phyloP scores from a whole-genome alignment of 257 asterid species.

The Fraxinus anomala region DNA sequence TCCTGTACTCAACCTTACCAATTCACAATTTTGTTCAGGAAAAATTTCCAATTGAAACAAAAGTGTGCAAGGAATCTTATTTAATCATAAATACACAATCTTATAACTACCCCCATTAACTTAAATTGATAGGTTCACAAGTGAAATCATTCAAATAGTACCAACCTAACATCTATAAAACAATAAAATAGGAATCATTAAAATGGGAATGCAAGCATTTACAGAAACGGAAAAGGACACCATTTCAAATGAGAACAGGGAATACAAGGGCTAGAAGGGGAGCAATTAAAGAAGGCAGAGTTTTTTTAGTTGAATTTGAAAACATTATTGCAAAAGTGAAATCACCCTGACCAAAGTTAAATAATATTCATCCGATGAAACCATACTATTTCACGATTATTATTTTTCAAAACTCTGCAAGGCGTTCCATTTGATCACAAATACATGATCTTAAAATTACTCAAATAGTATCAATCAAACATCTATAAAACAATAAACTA shows the following conservation, averaged over 20 bases:
- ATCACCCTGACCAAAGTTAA: not conserved
- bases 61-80: no score
- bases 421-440: not conserved
- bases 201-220: not conserved
- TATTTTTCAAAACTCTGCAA: no score
- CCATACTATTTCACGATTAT: no score
- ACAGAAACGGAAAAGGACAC: constrained; percentile 23
- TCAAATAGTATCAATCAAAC: not conserved
- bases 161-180: not conserved
- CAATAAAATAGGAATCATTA: not conserved
- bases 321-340: not conserved
- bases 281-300: constrained; percentile 41
- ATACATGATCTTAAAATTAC: not conserved
- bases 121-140: no score
- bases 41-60: no score
- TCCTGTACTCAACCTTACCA: no score
- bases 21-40: no score
- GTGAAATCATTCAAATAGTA: not conserved
- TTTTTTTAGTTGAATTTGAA: no score
- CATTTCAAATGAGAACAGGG: constrained; percentile 85
- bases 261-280: constrained; percentile 94
- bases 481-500: not conserved
- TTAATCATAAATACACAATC: not conserved
- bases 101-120: not conserved
- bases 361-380: not conserved